These are phyloP conservation scores for Coniochaeta pulveracea DNA, from an alignment of 2,329 filamentous ascomycete genomes.

Conservation along the genomic window DNA sequence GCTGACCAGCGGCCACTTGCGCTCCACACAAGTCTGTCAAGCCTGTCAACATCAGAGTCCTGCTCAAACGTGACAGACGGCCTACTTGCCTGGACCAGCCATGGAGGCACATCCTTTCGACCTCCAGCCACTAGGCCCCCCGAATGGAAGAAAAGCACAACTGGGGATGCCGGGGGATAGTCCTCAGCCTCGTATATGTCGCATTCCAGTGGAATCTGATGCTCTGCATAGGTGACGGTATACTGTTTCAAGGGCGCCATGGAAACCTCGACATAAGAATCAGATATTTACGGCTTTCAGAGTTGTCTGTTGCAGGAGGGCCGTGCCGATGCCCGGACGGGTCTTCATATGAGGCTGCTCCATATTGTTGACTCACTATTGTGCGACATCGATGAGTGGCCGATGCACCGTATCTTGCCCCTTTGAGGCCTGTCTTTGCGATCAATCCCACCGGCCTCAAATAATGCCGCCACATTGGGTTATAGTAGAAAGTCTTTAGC, in stretches of 20 bases:
- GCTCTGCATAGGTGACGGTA: conserved; percentile 14
- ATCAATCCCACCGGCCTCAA: no score
- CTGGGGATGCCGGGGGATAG: conserved; percentile 14
- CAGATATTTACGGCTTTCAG: no score
- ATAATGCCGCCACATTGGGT: no score
- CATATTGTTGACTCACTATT: no score
- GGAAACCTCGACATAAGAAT: conserved; percentile 1
- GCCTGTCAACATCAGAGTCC: background rate
- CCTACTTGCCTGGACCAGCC: conserved; percentile 20
- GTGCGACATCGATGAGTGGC: no score
- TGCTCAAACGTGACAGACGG: background rate
- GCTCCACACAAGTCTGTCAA: conserved; percentile 16
- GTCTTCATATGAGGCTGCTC: no score
- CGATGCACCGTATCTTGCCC: no score
- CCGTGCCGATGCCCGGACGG: no score
- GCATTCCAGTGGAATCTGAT: conserved; percentile 21
- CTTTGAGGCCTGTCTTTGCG: no score
- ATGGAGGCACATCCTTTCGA: conserved; percentile 20
- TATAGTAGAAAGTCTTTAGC: no score
- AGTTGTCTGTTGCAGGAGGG: no score
- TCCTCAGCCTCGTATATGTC: conserved; percentile 19
- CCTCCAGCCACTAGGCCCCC: conserved; percentile 22
- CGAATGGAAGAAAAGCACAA: conserved; percentile 25
- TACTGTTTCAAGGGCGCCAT: background rate
- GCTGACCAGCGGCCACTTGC: conserved; percentile 22